Evolutionary conservation across 2,329 filamentous ascomycete genomes (phyloP), one percentile per base, ranked within the genome.

Genomic region (Magnaporthales sp.): DNA sequence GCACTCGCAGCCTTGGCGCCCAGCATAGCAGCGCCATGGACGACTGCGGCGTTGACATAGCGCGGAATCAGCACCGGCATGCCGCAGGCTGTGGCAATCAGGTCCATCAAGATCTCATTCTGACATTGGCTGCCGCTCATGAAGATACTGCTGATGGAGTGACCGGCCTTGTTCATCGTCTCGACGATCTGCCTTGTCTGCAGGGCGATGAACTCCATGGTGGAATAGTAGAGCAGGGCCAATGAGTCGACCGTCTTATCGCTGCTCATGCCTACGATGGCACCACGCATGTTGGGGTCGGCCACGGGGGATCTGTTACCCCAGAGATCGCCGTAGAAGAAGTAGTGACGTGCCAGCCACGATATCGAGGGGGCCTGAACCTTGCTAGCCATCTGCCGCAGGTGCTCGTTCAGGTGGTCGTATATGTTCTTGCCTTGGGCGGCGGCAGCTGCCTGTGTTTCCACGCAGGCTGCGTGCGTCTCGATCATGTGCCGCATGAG

Each of bases 81-180:
- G 71, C 88, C 84, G 79, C 94, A 98, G 0, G 90, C 91, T 0
- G 93, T 95, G 15, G 95, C 93, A 72, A 99, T 90, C 19, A 99
- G 86, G 67, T 88, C 85, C 89, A 99, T 97, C 66, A 99, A 83
- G 68, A 98, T 87, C 38, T 90, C 87, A 78, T 99, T 99, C 79
- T 97, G 93, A 82, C 95, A 99, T 77, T 98, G 95, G 11, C 92
- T 96, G 68, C 95, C 95, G 4, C 92, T 97, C 95, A 99, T 98
- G 86, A 98, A 99, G 78, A 99, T 97, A 70, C 90, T 94, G 64
- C 85, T 88, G 77, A 99, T 93, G 71, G 86, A 82, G 80, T 99
- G 95, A 10, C 95, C 95, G 1, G 92, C 83, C 62, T 85, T 82
- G 82, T 98, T 99, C 93, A 99, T 97, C 46, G 90, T 86, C 73